Base-by-base conservation (phyloP, 73 alveolate species). In the Paramecium caudatum region DNA sequence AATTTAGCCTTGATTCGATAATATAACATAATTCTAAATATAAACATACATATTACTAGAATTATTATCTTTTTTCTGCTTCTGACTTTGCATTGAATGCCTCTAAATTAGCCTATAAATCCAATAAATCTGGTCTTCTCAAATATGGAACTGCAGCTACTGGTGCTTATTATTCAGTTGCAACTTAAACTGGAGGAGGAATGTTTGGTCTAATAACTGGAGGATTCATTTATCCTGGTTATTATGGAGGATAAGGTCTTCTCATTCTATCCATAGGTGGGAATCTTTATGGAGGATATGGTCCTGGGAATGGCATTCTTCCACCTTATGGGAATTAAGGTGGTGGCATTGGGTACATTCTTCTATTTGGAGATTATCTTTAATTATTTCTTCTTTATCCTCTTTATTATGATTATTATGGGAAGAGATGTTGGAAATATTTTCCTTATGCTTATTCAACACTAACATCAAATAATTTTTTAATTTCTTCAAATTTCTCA, bases 401-500 rank as follows among this genome's bases (percentile, higher is more conserved):
- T 63, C 12, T 33, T 27, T 30, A 30, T 63, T 63, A 30, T 0
- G 83, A 55, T 19, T 50, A 21, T 70, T 43, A 6, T 13, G 87
- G 87, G 69, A 70, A 70, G 0, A 70, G 45, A 70, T 70, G 63
- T 70, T 70, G 21, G 16, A 70, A 70, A 13, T 36, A 39, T 39
- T 70, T 36, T 70, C 63, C 37, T 8, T 43, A 27, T 37, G 61
- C 65, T 2, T 70, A 33, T 41, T 70, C 41, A 0, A 33, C 49
- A 13, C 17, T 25, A 19, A 10, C 6, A 10, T 70, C 87, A 16
- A 70, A 70, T 0, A 70, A 41, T 8, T 15, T 43, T 9, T 70
- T 70, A 6, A 70, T 70, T 36, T 70, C 41, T 37, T 70, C 87
- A 23, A 70, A 43, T 15, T 70, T 33, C 21, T 70, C 87, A 70